phyloP scores from a whole-genome alignment of 1,284 basidiomycete genomes.

The Ganoderma multipileum region DNA sequence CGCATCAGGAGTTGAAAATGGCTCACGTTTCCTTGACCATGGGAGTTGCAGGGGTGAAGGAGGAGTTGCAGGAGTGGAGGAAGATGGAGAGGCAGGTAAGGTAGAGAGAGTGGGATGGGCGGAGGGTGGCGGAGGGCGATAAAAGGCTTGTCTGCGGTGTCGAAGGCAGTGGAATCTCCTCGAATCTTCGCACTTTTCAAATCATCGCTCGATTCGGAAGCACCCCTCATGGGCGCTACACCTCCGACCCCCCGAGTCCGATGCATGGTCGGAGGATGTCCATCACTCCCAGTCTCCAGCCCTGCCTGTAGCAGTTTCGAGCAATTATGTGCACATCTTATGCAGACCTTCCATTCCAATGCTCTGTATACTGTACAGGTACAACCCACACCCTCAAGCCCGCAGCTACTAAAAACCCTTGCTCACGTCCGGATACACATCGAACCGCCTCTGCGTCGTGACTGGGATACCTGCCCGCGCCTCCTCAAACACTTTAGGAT shows the following conservation, averaged over 20 bases:
- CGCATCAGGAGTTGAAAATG: not conserved
- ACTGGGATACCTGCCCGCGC: conserved; percentile 88
- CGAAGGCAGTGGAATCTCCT: conserved; percentile 47
- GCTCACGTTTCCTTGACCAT: conserved; percentile 75
- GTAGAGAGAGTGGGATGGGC: conserved; percentile 30
- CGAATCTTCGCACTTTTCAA: conserved; percentile 39
- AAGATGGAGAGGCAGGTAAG: conserved; percentile 31
- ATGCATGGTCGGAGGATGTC: not conserved
- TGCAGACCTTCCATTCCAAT: not conserved
- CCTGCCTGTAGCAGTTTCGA: not conserved
- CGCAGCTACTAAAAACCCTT: conserved; percentile 26
- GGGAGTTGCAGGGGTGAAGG: conserved; percentile 13
- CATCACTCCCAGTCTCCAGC: too few relatives aligned
- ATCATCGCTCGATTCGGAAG: conserved; percentile 12
- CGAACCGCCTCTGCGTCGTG: conserved; percentile 88
- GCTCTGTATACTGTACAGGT: not conserved
- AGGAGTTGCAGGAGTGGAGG: conserved; percentile 14
- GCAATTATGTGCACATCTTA: too few relatives aligned
- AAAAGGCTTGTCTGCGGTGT: conserved; percentile 26
- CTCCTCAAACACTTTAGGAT: conserved; percentile 71
- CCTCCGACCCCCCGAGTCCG: too few relatives aligned
- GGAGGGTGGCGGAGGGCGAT: conserved; percentile 29
- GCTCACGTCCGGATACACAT: conserved; percentile 86
- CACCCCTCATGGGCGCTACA: conserved; percentile 4
- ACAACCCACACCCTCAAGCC: not conserved